Base-by-base conservation (phyloP, 2,329 filamentous ascomycete genomes). In the Epichloe hybrida region DNA sequence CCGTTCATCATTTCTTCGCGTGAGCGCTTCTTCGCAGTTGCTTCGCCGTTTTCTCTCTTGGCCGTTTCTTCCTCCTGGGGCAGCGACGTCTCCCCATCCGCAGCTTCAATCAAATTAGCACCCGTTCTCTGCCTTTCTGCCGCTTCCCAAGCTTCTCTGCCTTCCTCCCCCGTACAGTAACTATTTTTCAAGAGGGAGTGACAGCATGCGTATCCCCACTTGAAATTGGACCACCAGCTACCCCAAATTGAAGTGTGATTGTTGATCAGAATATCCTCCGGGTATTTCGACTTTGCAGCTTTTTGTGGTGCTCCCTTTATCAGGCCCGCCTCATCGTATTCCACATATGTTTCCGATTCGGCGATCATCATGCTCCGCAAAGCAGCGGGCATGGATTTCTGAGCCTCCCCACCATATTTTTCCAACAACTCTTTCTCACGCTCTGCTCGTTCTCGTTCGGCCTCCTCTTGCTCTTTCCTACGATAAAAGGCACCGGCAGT, bases 131-230 rank as follows among this genome's bases (percentile, higher is more conserved):
- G 80, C 57, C 63, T 71, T 57, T 93, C 83, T 0, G 87, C 82
- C 51, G 86, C 84, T 58, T 90, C 83, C 67, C 87, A 89, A 1
- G 88, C 90, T 54, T 71, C 71, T 65, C 82, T 94, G 37, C 93
- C 93, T 52, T 86, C 87, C 54, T 93, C 88, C 27, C 31, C 93
- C 0, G 91, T 97, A 66, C 93, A 98, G 62, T 97, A 98, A 61
- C 89, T 95, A 68, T 98, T 97, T 70, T 95, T 96, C 55, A 95
- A 80, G 21, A 82, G 84, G 0, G 89, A 95, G 65, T 94, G 89
- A 72, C 93, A 98, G 67, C 93, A 98, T 21, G 86, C 79, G 67
- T 95, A 98, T 1, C 93, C 93, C 93, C 93, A 98, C 67, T 84
- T 79, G 70, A 96, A 97, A 62, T 88, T 83, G 49, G 82, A 80